Evolutionary conservation across 345 rosid genomes (phyloP).

Genomic region (Salix koriyanagi): DNA sequence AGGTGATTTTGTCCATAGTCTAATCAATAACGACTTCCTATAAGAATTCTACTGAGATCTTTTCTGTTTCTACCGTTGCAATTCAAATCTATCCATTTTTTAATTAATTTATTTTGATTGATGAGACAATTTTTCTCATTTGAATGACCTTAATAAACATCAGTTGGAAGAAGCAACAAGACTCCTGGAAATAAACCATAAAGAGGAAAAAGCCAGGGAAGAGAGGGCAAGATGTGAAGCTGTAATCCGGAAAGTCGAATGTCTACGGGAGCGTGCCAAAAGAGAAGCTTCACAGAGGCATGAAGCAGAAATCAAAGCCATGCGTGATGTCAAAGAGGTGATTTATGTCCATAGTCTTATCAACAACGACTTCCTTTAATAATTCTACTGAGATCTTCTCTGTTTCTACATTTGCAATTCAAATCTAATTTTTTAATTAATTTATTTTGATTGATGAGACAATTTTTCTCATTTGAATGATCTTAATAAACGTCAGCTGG

Average conservation of each 20-base stretch:
- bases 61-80: not conserved
- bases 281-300: slow-evolving; percentile 52
- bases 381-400: not conserved
- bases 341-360: not conserved
- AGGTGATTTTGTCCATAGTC: not conserved
- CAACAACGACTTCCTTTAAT: not conserved
- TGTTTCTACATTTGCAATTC: not conserved
- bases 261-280: slow-evolving; percentile 37
- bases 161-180: slow-evolving; percentile 50
- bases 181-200: slow-evolving; percentile 45
- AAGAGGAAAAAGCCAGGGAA: slow-evolving; percentile 50
- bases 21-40: not conserved
- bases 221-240: slow-evolving; percentile 59
- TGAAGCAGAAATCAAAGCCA: slow-evolving; percentile 58
- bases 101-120: not conserved
- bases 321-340: slow-evolving; percentile 45
- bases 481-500: slow-evolving; percentile 43
- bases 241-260: slow-evolving; percentile 51
- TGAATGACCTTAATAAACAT: slow-evolving; percentile 42
- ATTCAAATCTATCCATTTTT: not conserved
- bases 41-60: too few relatives aligned
- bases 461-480: slow-evolving; percentile 39
- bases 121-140: slow-evolving; percentile 31
- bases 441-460: slow-evolving; percentile 2
- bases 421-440: not conserved